Evolutionary conservation across 2,329 filamentous ascomycete species (phyloP).

Genomic region (Xenosphaeropsis pyriputrescens): DNA sequence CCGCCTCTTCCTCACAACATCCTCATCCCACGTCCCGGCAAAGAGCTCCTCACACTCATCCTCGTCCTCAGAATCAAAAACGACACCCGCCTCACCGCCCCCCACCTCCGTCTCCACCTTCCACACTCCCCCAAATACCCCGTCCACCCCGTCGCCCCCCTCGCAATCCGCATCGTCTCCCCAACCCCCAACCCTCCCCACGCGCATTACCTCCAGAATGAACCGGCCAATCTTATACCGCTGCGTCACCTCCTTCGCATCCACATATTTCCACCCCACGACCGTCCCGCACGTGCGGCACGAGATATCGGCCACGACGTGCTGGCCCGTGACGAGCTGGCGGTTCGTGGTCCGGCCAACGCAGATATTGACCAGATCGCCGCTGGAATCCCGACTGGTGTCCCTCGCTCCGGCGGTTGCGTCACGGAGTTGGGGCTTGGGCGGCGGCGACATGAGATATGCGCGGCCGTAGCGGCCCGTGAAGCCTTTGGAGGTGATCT

Average conservation of each 20-base stretch:
- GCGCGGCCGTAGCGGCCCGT: constrained; percentile 50
- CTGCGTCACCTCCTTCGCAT: constrained; percentile 42
- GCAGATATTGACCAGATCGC: constrained; percentile 36
- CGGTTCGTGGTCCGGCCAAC: constrained; percentile 38
- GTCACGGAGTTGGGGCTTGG: constrained; percentile 9
- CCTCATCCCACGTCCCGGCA: constrained; percentile 43
- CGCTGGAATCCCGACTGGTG: constrained; percentile 1
- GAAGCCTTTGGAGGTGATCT: constrained; percentile 52
- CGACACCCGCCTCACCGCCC: constrained; percentile 2
- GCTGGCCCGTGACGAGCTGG: constrained; percentile 45
- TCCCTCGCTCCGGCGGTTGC: constrained; percentile 8
- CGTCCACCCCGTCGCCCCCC: constrained; percentile 36
- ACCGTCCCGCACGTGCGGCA: constrained; percentile 39
- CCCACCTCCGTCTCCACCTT: constrained; percentile 6
- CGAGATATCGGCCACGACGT: constrained; percentile 48
- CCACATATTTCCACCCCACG: constrained; percentile 55
- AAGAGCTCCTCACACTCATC: constrained; percentile 56
- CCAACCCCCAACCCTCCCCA: constrained; percentile 35
- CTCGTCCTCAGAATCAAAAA: constrained; percentile 23
- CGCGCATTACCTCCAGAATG: constrained; percentile 46
- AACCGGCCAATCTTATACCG: constrained; percentile 57
- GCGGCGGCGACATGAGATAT: constrained; percentile 35
- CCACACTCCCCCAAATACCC: background rate
- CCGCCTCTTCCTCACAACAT: constrained; percentile 17
- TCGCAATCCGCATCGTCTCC: constrained; percentile 35